Conservation (phyloP, 345 rosid genomes). For the Boechera retrofracta region DNA sequence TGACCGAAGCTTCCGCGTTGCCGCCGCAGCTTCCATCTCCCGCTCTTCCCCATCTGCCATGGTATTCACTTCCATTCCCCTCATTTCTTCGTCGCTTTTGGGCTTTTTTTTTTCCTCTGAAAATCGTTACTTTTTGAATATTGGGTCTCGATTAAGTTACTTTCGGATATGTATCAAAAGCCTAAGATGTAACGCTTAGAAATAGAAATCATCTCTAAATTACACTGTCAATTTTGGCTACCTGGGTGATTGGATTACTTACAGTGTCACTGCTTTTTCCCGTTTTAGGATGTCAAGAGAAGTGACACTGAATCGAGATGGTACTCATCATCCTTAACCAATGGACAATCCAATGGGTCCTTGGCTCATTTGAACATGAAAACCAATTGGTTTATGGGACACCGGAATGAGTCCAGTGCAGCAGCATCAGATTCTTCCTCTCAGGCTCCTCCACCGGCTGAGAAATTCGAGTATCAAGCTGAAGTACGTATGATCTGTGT, state of each 20-base stretch:
- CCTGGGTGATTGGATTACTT: conserved; percentile 4
- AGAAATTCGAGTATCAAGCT: conserved; percentile 95
- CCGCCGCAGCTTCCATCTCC: conserved; percentile 50
- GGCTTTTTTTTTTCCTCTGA: background rate
- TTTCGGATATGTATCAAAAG: background rate
- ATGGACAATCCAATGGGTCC: conserved; percentile 46
- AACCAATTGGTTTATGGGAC: conserved; percentile 50
- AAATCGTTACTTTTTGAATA: conserved; percentile 10
- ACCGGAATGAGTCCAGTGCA: conserved; percentile 67
- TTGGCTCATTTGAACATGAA: conserved; percentile 45
- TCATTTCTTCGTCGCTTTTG: background rate
- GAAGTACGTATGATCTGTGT: conserved; percentile 55
- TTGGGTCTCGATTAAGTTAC: background rate
- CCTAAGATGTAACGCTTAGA: background rate
- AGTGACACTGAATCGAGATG: conserved; percentile 55
- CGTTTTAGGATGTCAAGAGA: conserved; percentile 52
- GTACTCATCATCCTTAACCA: conserved; percentile 62
- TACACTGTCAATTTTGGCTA: background rate
- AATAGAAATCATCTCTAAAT: background rate
- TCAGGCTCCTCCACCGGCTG: conserved; percentile 58
- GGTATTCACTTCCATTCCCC: conserved; percentile 45
- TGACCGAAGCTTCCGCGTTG: conserved; percentile 47
- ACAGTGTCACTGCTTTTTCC: background rate
- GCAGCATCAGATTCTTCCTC: conserved; percentile 68
- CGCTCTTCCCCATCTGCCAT: conserved; percentile 45